Percentiles rank a stretch among this genome's conserved stretches.
phyloP scores from a whole-genome alignment of 768 basidiomycete species.

The Mycena floridula region DNA sequence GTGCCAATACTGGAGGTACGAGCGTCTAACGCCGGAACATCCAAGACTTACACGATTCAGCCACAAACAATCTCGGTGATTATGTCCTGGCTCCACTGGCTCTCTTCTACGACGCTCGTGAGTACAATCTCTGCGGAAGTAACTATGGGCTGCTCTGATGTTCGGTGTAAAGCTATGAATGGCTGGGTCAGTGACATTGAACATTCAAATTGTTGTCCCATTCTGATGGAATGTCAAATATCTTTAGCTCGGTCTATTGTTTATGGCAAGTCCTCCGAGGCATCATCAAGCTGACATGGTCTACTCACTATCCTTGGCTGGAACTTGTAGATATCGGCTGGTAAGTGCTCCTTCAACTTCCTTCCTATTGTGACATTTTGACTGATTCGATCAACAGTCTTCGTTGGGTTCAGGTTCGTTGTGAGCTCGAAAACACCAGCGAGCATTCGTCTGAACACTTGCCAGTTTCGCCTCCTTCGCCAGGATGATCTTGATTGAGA shows the following conservation, averaged over 20 bases:
- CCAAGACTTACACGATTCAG: too few species aligned
- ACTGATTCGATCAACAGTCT: slow-evolving; percentile 16
- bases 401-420: too few species aligned
- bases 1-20: slow-evolving; percentile 14
- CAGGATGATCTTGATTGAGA: slow-evolving; percentile 14
- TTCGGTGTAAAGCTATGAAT: slow-evolving; percentile 17
- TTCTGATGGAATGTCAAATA: too few species aligned
- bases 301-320: too few species aligned
- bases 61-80: slow-evolving; percentile 17
- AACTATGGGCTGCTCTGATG: neutral
- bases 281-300: too few species aligned
- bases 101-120: slow-evolving; percentile 12
- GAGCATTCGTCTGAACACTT: too few species aligned
- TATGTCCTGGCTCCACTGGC: slow-evolving; percentile 18
- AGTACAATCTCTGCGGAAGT: neutral
- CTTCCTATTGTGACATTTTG: too few species aligned
- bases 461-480: slow-evolving; percentile 16
- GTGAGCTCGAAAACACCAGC: too few species aligned
- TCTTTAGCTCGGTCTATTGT: slow-evolving; percentile 18
- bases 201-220: too few species aligned
- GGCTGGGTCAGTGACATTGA: too few species aligned
- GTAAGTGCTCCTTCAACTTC: too few species aligned
- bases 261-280: slow-evolving; percentile 14
- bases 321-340: too few species aligned
- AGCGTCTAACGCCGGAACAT: neutral